Conservation (phyloP, 768 basidiomycete genomes). For the Suillus spraguei region DNA sequence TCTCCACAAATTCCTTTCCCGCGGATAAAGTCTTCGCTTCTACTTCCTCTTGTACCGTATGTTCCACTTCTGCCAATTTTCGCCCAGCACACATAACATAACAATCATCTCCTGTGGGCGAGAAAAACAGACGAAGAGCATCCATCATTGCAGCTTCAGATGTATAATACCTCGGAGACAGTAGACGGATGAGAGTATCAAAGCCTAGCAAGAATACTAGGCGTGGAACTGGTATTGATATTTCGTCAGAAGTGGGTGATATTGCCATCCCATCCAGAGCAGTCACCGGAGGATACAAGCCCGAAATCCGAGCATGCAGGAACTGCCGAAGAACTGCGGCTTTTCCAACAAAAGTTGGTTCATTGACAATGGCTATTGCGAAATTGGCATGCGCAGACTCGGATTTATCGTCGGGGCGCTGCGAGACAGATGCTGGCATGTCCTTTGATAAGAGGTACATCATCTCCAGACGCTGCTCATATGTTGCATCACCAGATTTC, state of each 20-base stretch:
- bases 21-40: constrained; percentile 33
- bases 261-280: constrained; percentile 21
- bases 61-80: constrained; percentile 20
- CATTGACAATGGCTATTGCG: constrained; percentile 82
- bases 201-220: constrained; percentile 78
- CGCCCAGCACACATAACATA: constrained; percentile 70
- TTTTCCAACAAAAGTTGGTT: constrained; percentile 89
- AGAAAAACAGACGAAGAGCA: constrained; percentile 62
- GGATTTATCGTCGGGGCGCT: not conserved
- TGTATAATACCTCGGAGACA: constrained; percentile 74
- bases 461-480: constrained; percentile 85
- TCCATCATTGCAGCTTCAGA: constrained; percentile 52
- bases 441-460: constrained; percentile 69
- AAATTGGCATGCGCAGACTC: constrained; percentile 43
- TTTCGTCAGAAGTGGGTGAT: constrained; percentile 14
- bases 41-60: constrained; percentile 29
- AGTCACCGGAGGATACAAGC: constrained; percentile 9
- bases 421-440: constrained; percentile 22
- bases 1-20: constrained; percentile 52
- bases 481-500: constrained; percentile 70
- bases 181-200: constrained; percentile 84
- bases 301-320: constrained; percentile 36
- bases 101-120: constrained; percentile 54
- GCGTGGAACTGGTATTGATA: constrained; percentile 32
- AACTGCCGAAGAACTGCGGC: constrained; percentile 57